Percentiles rank a stretch among this genome's conserved stretches.
phyloP scores from a whole-genome alignment of 73 alveolate species.

The Paramecium tetraurelia region DNA sequence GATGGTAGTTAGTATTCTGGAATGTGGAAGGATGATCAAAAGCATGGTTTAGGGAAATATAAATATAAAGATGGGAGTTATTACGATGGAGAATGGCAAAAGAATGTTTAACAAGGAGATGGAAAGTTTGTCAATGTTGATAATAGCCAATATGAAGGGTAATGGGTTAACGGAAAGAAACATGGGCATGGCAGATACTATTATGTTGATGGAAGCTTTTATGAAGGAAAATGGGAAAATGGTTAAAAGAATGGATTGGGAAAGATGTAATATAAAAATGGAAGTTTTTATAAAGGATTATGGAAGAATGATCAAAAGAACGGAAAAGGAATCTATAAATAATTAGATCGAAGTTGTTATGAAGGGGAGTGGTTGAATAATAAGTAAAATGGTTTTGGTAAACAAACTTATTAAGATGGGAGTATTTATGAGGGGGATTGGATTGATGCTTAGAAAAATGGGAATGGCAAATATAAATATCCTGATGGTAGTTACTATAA shows the following conservation, averaged over 20 bases:
- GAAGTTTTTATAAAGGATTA: not conserved
- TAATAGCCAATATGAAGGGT: conserved; percentile 75
- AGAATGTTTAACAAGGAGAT: conserved; percentile 69
- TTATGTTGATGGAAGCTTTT: conserved; percentile 20
- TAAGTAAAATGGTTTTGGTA: not conserved
- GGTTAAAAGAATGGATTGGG: conserved; percentile 56
- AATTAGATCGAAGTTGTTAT: not conserved
- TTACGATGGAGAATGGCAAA: conserved; percentile 75
- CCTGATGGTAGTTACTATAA: conserved; percentile 34
- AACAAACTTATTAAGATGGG: conserved; percentile 26
- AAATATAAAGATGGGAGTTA: conserved; percentile 56
- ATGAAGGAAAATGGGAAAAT: conserved; percentile 39
- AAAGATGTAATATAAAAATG: not conserved
- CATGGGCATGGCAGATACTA: conserved; percentile 57
- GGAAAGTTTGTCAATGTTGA: conserved; percentile 71
- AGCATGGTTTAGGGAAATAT: conserved; percentile 70
- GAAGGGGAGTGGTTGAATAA: not conserved
- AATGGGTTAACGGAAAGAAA: conserved; percentile 72
- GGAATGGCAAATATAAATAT: conserved; percentile 28
- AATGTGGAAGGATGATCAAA: conserved; percentile 56
- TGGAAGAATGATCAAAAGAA: not conserved
- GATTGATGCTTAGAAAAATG: conserved; percentile 37
- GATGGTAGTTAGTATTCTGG: conserved; percentile 62
- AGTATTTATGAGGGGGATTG: conserved; percentile 49
- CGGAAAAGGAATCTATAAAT: not conserved